Base-by-base conservation (phyloP, 2,329 filamentous ascomycete genomes). In the Phaeosphaeria sp. region DNA sequence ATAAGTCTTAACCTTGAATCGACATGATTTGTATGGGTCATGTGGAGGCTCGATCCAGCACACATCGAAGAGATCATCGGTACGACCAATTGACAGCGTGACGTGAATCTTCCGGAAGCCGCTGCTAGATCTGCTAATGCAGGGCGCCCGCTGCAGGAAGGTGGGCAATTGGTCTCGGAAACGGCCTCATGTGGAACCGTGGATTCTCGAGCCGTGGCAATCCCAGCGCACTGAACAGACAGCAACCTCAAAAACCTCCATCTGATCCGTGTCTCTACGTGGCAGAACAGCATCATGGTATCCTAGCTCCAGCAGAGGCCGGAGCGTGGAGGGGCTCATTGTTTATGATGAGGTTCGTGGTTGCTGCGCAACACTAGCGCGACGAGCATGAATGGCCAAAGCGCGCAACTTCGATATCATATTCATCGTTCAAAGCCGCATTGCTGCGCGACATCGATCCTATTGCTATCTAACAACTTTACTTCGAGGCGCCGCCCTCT, bases 381-480 rank as follows among this genome's bases (percentile, higher is more conserved):
- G 8, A 36, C 15, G 30, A 36, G 15, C 11, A 13, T 13, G 11
- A 13, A 36, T 36, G 30, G 30, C 11, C 30, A 17, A 27, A 43
- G 60, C 59, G 59, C 58, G 62, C 60, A 46, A 46, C 54, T 59
- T 53, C 42, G 49, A 64, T 69, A 69, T 60, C 57, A 61, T 64
- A n/a, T n/a, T n/a, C n/a, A n/a, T n/a, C 51, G 48, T 59, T 53
- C 49, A 50, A 44, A 18, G 45, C 30, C 56, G 54, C 53, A 60
- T 44, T 43, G 24, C 46, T 51, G 49, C 57, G 54, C 61, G 49
- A 53, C 56, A 63, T 56, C 59, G 50, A 13, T 55, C 62, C 60
- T 71, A 76, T 75, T 75, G 46, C 72, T 75, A 73, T 61, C 63
- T 33, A 47, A 53, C 57, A 53, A 22, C 50, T 45, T 53, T 61